Conservation (phyloP, 2,329 filamentous ascomycete species). For the Onygena corvina region DNA sequence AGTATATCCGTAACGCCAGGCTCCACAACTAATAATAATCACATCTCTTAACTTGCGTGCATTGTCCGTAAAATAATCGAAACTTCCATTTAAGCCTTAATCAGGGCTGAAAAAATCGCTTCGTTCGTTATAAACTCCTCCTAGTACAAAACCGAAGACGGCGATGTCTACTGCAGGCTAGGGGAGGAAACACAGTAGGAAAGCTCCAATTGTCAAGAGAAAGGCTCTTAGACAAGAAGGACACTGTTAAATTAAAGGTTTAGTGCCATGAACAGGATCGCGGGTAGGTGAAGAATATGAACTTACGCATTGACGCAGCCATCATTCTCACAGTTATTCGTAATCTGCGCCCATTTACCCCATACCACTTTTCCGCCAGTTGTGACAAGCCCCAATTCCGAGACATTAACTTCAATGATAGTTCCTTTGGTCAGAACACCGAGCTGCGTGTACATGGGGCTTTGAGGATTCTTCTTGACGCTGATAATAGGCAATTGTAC, state of each 20-base stretch:
- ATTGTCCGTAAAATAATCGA: too few species aligned
- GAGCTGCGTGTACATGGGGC: constrained; percentile 81
- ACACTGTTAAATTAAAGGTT: constrained; percentile 11
- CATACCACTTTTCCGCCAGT: constrained; percentile 86
- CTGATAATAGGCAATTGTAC: constrained; percentile 71
- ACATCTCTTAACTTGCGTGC: too few species aligned
- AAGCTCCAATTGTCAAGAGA: background rate
- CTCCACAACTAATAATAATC: background rate
- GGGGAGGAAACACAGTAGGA: background rate
- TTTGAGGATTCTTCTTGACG: constrained; percentile 78
- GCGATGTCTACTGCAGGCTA: background rate
- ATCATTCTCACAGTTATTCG: constrained; percentile 45
- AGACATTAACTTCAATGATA: constrained; percentile 83
- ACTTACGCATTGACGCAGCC: constrained; percentile 48
- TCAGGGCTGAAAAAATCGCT: too few species aligned
- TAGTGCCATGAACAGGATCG: background rate
- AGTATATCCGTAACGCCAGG: background rate
- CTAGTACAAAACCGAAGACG: background rate
- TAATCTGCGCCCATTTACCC: constrained; percentile 70
- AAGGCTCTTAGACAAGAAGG: constrained; percentile 16
- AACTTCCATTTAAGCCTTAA: too few species aligned
- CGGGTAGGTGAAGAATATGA: constrained; percentile 5
- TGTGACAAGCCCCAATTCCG: constrained; percentile 80
- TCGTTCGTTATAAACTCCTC: background rate
- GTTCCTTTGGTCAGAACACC: constrained; percentile 81